Conservation (phyloP, 2,329 filamentous ascomycete species). For the Apiospora koreana region DNA sequence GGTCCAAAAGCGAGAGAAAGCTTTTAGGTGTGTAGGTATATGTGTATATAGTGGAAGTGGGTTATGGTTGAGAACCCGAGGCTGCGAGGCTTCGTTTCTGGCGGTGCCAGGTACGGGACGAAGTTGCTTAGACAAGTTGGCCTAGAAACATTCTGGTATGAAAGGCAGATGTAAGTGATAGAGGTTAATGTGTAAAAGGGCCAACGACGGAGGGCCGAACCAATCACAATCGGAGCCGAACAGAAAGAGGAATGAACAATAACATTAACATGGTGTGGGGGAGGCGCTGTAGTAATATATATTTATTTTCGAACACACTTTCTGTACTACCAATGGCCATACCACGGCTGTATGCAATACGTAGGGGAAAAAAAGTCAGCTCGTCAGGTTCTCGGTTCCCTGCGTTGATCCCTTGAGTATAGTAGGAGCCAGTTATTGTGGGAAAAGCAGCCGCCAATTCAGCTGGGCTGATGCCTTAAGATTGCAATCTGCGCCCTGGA, state of each 20-base stretch:
- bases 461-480: constrained; percentile 6
- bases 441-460: background rate
- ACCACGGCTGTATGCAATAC: too few species aligned
- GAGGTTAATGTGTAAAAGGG: background rate
- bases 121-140: background rate
- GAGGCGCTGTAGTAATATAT: background rate
- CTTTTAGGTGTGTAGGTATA: background rate
- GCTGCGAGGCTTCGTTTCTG: background rate
- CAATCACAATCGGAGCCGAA: background rate
- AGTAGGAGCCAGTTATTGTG: background rate
- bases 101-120: background rate
- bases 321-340: background rate
- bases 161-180: background rate
- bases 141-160: background rate
- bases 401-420: constrained; percentile 1
- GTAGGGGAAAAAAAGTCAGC: background rate
- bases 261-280: background rate
- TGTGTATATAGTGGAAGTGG: too few species aligned
- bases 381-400: background rate
- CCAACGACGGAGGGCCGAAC: background rate
- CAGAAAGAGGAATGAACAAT: background rate
- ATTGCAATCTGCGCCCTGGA: constrained; percentile 1
- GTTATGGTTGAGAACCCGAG: background rate
- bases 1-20: background rate
- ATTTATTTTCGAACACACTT: background rate